Percentiles rank a stretch among this genome's conserved stretches.
phyloP scores from a whole-genome alignment of 306 rosid genomes.

The Mimosa bimucronata region DNA sequence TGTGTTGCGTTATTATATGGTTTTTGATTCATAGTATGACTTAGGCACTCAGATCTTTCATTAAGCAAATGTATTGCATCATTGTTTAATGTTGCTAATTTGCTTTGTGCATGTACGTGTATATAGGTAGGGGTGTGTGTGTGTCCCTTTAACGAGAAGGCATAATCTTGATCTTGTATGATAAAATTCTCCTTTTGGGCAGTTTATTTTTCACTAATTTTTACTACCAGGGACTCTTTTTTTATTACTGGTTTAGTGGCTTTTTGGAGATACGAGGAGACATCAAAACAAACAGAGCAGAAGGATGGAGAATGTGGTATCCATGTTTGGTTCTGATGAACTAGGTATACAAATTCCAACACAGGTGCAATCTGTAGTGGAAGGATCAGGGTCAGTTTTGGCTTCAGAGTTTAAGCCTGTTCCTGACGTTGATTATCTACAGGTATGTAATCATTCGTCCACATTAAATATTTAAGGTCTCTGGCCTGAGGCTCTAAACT shows the following conservation, averaged over 20 bases:
- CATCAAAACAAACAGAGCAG: constrained; percentile 49
- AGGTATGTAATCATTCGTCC: constrained; percentile 57
- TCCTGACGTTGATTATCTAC: constrained; percentile 93
- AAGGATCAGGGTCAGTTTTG: constrained; percentile 73
- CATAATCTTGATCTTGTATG: constrained; percentile 21
- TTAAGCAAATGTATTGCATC: not conserved
- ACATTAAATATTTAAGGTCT: not conserved
- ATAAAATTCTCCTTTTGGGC: constrained; percentile 53
- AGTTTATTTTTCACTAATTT: constrained; percentile 76
- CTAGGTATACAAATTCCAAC: constrained; percentile 76
- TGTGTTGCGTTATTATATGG: not conserved
- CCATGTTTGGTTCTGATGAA: constrained; percentile 74
- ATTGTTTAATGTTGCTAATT: not conserved
- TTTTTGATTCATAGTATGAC: not conserved
- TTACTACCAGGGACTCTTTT: constrained; percentile 70
- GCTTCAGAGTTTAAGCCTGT: constrained; percentile 69
- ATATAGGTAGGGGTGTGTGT: not conserved
- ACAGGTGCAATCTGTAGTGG: constrained; percentile 80
- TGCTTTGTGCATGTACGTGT: not conserved
- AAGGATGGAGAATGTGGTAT: constrained; percentile 49
- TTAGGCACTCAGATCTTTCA: too few relatives aligned
- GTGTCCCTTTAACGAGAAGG: not conserved
- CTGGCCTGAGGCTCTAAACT: not conserved
- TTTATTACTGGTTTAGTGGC: constrained; percentile 76
- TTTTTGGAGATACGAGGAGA: constrained; percentile 51